A percentile compares a stretch with the other conserved stretches of the same genome.
Conservation (phyloP, 2,329 filamentous ascomycete species). For the Coleophoma cylindrospora region DNA sequence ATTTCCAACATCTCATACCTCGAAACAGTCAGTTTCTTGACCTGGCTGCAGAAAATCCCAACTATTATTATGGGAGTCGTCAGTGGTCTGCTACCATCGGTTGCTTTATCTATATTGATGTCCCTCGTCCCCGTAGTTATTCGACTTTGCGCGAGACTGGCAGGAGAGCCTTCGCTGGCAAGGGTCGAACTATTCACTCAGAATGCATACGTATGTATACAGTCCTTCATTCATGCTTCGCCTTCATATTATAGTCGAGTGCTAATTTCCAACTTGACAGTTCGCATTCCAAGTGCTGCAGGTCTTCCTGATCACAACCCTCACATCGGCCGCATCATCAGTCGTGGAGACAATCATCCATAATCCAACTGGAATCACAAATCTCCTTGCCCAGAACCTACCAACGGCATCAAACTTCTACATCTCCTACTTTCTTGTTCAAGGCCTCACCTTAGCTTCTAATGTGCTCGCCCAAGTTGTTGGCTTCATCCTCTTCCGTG, state of each 20-base stretch:
- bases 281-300: conserved; percentile 89
- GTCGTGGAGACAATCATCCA: conserved; percentile 58
- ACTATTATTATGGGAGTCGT: conserved; percentile 71
- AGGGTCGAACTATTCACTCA: conserved; percentile 85
- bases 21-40: conserved; percentile 59
- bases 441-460: conserved; percentile 76
- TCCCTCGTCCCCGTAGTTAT: conserved; percentile 79
- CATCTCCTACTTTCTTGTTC: conserved; percentile 89
- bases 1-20: conserved; percentile 81
- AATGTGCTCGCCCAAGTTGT: conserved; percentile 68
- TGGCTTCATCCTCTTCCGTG: conserved; percentile 68
- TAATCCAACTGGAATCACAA: conserved; percentile 56
- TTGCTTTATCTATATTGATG: conserved; percentile 79
- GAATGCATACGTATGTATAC: conserved; percentile 60
- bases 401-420: conserved; percentile 91
- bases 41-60: conserved; percentile 71
- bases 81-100: conserved; percentile 75
- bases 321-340: conserved; percentile 74
- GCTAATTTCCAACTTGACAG: background rate
- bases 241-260: no score
- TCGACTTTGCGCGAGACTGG: conserved; percentile 70
- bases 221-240: background rate
- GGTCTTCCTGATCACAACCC: conserved; percentile 82
- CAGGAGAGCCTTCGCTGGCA: conserved; percentile 75
- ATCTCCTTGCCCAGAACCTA: conserved; percentile 65